Conservation (phyloP, 2,329 filamentous ascomycete genomes). For the Diaporthe eres region DNA sequence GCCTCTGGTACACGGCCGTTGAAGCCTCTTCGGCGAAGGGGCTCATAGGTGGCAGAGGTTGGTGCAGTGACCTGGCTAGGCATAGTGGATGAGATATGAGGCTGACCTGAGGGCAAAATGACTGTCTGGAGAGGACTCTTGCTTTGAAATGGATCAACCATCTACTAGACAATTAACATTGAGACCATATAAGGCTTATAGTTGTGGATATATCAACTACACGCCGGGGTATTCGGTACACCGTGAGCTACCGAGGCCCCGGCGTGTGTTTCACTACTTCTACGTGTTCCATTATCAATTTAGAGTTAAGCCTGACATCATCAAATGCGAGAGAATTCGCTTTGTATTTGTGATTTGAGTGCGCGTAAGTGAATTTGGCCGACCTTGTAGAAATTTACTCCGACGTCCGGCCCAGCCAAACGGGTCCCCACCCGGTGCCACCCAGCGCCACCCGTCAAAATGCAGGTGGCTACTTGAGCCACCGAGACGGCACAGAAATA, state of each 20-base stretch:
- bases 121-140: too few relatives aligned
- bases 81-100: background rate
- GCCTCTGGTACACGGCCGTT: slow-evolving; percentile 1
- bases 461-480: background rate
- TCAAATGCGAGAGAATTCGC: background rate
- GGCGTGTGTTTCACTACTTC: too few relatives aligned
- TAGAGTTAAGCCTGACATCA: background rate
- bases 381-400: background rate
- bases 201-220: background rate
- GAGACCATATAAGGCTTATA: background rate
- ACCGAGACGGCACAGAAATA: background rate
- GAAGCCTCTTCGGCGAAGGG: background rate
- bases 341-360: background rate
- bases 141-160: too few relatives aligned
- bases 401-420: background rate
- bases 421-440: background rate
- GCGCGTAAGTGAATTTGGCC: background rate
- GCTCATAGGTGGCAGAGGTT: background rate
- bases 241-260: background rate
- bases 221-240: background rate
- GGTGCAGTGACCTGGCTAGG: background rate
- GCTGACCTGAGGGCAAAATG: too few relatives aligned
- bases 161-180: background rate
- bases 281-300: background rate
- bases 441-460: background rate